Conservation (phyloP, 352 stramenopile species). For the Pythium graminicola region DNA sequence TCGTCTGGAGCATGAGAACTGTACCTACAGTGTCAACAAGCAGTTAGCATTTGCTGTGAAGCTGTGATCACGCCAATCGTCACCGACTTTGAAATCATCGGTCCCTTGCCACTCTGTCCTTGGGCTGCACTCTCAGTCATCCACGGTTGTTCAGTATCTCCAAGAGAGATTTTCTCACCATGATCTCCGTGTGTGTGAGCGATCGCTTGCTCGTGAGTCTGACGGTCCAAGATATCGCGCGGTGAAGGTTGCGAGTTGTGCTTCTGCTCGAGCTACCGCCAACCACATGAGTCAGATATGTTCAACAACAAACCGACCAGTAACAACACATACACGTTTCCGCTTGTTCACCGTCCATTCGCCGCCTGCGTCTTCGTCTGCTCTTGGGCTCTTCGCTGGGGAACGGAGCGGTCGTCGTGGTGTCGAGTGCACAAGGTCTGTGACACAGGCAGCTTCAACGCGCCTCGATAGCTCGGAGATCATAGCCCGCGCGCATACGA, state of each 20-base stretch:
- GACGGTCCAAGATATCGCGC: background rate
- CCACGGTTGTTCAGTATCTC: no score
- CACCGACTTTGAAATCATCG: constrained; percentile 15
- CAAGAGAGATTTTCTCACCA: no score
- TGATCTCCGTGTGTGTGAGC: no score
- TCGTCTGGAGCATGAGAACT: constrained; percentile 27
- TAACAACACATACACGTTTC: constrained; percentile 14
- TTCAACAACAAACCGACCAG: background rate
- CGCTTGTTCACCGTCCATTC: constrained; percentile 21
- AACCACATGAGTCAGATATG: background rate
- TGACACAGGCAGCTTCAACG: background rate
- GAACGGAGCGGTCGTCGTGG: constrained; percentile 1
- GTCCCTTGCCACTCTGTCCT: constrained; percentile 6
- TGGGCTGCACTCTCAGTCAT: background rate
- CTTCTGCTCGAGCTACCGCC: constrained; percentile 4
- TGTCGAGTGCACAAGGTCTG: background rate
- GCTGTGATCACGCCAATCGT: background rate
- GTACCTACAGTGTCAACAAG: constrained; percentile 26
- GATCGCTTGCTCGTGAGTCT: no score
- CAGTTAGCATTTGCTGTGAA: background rate
- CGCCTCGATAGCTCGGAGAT: constrained; percentile 7
- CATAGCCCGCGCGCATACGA: background rate
- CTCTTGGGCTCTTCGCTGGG: constrained; percentile 15
- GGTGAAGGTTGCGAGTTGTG: background rate
- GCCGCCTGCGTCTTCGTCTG: background rate